Conservation (phyloP, 805 yeast genomes). For the Blastobotrys parvus region DNA sequence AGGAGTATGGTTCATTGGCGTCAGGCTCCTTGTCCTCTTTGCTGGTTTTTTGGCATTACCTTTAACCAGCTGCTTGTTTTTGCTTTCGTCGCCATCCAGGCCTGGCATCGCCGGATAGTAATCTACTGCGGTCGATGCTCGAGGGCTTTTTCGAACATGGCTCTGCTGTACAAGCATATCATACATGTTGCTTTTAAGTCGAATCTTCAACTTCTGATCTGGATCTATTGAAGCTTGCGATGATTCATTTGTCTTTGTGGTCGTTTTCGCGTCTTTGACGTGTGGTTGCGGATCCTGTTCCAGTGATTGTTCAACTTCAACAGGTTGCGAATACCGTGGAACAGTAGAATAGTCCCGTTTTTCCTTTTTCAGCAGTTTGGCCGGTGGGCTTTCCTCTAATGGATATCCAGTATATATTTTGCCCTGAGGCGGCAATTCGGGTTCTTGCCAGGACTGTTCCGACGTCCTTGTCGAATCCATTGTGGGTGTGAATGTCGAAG, state of each 20-base stretch:
- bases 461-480: too few species aligned
- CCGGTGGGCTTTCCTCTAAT: conserved; percentile 57
- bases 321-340: neutral
- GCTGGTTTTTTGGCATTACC: neutral
- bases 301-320: too few species aligned
- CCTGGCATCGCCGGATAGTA: neutral
- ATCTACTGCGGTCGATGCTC: neutral
- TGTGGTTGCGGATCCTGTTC: too few species aligned
- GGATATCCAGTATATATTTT: conserved; percentile 68
- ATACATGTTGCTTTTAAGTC: conserved; percentile 17
- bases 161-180: conserved; percentile 14
- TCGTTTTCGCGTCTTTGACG: neutral
- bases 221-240: conserved; percentile 1
- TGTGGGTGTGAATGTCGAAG: too few species aligned
- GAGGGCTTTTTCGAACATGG: neutral
- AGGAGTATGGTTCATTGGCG: neutral
- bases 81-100: neutral
- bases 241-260: neutral
- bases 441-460: conserved; percentile 48
- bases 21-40: neutral
- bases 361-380: conserved; percentile 1
- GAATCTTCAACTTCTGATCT: conserved; percentile 16
- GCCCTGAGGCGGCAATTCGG: conserved; percentile 43
- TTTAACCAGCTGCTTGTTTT: too few species aligned
- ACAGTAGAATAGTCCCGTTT: neutral